phyloP scores from a whole-genome alignment of 768 basidiomycete genomes.

The Imleria badia region DNA sequence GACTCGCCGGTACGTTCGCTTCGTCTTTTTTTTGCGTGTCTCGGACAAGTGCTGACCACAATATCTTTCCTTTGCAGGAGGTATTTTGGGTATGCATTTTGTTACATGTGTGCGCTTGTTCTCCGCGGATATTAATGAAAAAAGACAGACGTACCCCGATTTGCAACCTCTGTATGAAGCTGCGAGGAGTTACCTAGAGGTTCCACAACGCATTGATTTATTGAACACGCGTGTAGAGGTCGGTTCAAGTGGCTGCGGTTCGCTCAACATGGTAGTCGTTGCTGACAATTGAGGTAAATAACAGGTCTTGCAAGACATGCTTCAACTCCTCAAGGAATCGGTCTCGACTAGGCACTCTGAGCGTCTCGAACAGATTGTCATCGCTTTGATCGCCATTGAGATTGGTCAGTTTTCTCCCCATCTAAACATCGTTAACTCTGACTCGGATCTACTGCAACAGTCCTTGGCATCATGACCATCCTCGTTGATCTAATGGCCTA shows the following conservation, averaged over 20 bases:
- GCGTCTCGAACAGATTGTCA: constrained; percentile 90
- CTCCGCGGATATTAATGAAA: constrained; percentile 20
- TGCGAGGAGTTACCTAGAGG: constrained; percentile 90
- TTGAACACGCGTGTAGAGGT: constrained; percentile 94
- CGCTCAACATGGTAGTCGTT: not conserved
- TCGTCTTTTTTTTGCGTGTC: not conserved
- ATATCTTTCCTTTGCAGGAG: constrained; percentile 50
- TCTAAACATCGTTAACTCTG: not conserved
- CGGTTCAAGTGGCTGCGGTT: constrained; percentile 24
- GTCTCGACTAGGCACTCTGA: constrained; percentile 90
- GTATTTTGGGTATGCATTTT: constrained; percentile 82
- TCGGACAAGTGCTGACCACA: not conserved
- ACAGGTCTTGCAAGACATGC: constrained; percentile 95
- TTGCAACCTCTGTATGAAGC: constrained; percentile 94
- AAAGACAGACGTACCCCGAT: constrained; percentile 81
- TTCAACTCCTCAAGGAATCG: constrained; percentile 91
- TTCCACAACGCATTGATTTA: constrained; percentile 89
- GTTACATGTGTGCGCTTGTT: not conserved
- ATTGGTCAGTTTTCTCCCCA: constrained; percentile 52
- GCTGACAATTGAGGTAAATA: constrained; percentile 1
- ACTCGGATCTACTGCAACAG: constrained; percentile 35
- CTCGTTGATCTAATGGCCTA: constrained; percentile 78
- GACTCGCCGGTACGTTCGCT: constrained; percentile 78
- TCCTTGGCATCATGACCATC: constrained; percentile 89
- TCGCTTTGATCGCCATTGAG: constrained; percentile 85